Evolutionary conservation across 805 yeast species (phyloP).

Genomic region (Grigorovia yakushimaensis): DNA sequence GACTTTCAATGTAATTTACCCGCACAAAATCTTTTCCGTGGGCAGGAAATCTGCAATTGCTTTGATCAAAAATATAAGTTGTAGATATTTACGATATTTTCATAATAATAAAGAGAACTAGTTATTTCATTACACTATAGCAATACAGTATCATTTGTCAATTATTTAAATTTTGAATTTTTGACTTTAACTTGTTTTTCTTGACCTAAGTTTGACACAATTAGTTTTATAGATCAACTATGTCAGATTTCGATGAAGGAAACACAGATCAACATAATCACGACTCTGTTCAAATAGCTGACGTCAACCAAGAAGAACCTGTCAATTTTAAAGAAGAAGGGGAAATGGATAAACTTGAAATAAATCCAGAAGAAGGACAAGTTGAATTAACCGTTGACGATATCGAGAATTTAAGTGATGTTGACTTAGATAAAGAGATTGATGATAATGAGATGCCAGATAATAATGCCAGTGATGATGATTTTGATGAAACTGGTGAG

Average conservation of each 20-base stretch:
- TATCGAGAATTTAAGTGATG: neutral
- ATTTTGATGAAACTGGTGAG: constrained; percentile 1
- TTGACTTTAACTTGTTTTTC: no score
- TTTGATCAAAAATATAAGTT: no score
- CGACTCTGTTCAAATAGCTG: neutral
- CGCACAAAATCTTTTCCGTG: no score
- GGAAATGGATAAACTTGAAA: neutral
- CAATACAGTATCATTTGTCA: no score
- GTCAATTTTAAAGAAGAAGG: neutral
- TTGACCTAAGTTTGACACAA: no score
- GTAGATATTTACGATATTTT: no score
- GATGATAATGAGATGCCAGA: constrained; percentile 3
- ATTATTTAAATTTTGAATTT: no score
- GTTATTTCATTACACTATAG: no score
- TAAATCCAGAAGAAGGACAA: neutral
- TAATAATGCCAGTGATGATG: constrained; percentile 3
- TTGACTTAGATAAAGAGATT: neutral
- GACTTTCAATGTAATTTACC: no score
- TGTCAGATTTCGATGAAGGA: neutral
- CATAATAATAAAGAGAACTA: no score
- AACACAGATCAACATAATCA: neutral
- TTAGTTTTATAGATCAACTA: no score
- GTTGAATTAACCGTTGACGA: neutral
- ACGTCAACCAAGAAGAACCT: neutral
- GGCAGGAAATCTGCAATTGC: no score